These are phyloP conservation scores for Hortaea sp. DNA, from an alignment of 2,329 filamentous ascomycete species.

Conservation along the genomic window DNA sequence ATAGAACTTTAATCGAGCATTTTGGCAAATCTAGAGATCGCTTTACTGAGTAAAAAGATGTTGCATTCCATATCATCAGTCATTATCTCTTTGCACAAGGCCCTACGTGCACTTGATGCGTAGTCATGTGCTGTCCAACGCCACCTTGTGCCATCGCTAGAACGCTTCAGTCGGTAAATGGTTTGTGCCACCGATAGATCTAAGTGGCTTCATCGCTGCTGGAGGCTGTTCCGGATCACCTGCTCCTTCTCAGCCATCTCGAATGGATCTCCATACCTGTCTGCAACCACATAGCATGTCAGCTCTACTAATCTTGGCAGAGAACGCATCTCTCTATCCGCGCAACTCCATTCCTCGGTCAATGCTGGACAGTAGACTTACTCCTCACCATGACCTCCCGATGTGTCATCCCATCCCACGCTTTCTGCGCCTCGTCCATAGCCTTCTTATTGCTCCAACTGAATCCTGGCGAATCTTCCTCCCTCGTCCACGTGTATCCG, in stretches of 20 bases:
- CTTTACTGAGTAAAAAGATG: no score
- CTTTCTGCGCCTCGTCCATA: constrained; percentile 44
- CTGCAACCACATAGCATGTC: constrained; percentile 7
- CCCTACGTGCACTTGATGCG: no score
- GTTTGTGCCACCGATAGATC: not conserved
- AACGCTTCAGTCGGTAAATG: not conserved
- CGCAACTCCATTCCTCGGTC: not conserved
- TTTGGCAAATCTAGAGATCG: no score
- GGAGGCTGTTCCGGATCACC: constrained; percentile 11
- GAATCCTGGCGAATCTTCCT: constrained; percentile 38
- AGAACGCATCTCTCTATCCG: no score
- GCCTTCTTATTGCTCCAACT: constrained; percentile 48
- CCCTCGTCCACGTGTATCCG: constrained; percentile 25
- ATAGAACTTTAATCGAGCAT: no score
- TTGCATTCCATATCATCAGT: no score
- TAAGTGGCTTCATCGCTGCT: constrained; percentile 2
- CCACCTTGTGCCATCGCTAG: not conserved
- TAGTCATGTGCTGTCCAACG: no score
- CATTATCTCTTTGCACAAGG: no score
- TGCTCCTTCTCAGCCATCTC: constrained; percentile 24
- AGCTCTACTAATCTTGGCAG: not conserved
- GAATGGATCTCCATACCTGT: constrained; percentile 26
- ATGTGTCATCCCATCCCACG: constrained; percentile 42
- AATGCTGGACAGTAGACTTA: constrained; percentile 9
- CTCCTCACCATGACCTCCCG: constrained; percentile 29